Base-by-base conservation (phyloP, 768 basidiomycete genomes). In the Boletus edulis region DNA sequence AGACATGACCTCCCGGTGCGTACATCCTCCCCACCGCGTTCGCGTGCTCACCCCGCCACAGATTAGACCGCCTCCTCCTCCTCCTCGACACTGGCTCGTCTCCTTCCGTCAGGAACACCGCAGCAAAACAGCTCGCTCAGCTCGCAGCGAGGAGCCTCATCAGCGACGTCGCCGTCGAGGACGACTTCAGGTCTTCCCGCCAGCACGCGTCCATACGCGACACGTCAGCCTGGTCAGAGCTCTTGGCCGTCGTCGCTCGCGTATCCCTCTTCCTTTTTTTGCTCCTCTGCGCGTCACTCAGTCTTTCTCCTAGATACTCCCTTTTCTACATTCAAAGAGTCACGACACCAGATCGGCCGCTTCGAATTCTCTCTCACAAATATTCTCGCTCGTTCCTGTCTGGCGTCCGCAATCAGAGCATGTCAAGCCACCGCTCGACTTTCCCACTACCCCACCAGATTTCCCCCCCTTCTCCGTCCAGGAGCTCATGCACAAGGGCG, bases 31-130 rank as follows among this genome's bases (percentile, higher is more conserved):
- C 22, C 5, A 7, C 41, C 22, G 1, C 32, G 9, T 8, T 14
- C 34, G 5, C 22, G 7, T 20, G 8, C 58, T 54, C 46, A 54
- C 17, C 41, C 10, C 50, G 0, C 50, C 51, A 6, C 65, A 96
- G 95, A 78, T 86, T 98, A 78, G 97, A 98, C 81, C 87, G 97
- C 73, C 89, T 99, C 76, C 86, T 99, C 70, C 82, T 92, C 65
- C 82, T 99, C 43, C 84, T 99, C 58, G 95, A 98, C 71, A 94
- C 94, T 37, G 97, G 97, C 43, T 95, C 96, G 13, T 94, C 94
- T 4, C 73, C 81, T 40, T 88, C 89, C 47, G 88, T 99, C 61
- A 84, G 95, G 67, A 85, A 85, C 58, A 97, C 97, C n/a, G 96
- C 97, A 0, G 95, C 95, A 5, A 94, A 93, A 65, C 97, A 99